These are phyloP conservation scores for Diaporthe citri DNA, from an alignment of 2,329 filamentous ascomycete genomes.

Conservation along the genomic window DNA sequence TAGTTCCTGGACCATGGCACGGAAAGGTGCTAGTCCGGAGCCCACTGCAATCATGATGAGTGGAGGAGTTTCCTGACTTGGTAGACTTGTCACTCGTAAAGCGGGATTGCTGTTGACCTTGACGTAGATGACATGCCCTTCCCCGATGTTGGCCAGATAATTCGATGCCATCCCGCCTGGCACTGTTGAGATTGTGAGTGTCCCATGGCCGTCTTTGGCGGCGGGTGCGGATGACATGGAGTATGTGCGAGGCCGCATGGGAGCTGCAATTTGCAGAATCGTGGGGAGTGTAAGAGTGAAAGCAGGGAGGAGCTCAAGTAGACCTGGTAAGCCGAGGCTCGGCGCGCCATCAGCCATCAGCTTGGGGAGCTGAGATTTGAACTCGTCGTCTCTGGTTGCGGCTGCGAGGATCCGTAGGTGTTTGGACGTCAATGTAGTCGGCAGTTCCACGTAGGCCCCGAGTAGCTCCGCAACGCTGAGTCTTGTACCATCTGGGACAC, in stretches of 20 bases:
- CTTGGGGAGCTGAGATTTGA: not conserved
- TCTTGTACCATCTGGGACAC: not conserved
- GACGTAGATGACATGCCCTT: not conserved
- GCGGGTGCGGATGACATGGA: not conserved
- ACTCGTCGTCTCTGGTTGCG: not conserved
- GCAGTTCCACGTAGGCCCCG: slow-evolving; percentile 13
- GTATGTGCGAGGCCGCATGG: slow-evolving; percentile 4
- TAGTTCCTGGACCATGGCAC: slow-evolving; percentile 3
- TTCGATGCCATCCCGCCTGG: slow-evolving; percentile 5
- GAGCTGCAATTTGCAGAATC: not conserved
- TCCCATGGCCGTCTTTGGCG: not conserved
- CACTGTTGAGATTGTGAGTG: slow-evolving; percentile 2
- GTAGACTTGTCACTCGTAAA: not conserved
- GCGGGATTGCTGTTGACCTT: not conserved
- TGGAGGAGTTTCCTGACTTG: not conserved
- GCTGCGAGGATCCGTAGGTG: not conserved
- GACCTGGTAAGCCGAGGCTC: not conserved
- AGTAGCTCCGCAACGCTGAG: slow-evolving; percentile 7
- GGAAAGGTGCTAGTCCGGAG: slow-evolving; percentile 11
- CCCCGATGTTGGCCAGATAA: not conserved
- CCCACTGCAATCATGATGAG: slow-evolving; percentile 20
- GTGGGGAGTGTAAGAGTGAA: not conserved
- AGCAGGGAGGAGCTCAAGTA: not conserved
- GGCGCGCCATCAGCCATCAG: not conserved
- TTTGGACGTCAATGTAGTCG: not conserved